A percentile compares a stretch with the other conserved stretches of the same genome.
Evolutionary conservation across 129 eudicot genomes (phyloP).

Genomic region (Flaveria robusta): DNA sequence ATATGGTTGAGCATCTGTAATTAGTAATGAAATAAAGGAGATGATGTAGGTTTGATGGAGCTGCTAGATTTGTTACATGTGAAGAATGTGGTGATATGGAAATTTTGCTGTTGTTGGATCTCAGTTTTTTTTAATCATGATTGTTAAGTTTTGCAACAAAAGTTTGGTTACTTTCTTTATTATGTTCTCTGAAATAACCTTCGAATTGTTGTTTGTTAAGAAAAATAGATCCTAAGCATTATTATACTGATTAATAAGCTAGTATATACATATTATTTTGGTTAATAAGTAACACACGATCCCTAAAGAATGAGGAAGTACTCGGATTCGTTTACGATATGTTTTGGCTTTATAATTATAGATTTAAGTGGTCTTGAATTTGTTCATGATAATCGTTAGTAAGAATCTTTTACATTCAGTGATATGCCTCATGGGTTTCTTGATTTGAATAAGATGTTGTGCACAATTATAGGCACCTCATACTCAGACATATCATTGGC

Average conservation of each 20-base stretch:
- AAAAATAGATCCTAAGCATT: background rate
- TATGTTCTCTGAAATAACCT: background rate
- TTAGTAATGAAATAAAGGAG: slow-evolving; percentile 16
- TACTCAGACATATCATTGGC: background rate
- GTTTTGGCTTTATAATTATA: slow-evolving; percentile 15
- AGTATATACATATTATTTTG: background rate
- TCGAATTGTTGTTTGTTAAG: background rate
- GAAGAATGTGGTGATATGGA: too few species aligned
- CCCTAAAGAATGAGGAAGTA: background rate
- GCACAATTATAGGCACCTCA: background rate
- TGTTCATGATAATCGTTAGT: background rate
- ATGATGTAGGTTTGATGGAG: background rate
- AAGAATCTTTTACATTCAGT: slow-evolving; percentile 1
- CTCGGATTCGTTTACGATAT: background rate
- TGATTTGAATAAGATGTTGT: background rate
- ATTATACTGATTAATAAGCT: background rate
- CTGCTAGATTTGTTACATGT: background rate
- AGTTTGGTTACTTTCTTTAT: background rate
- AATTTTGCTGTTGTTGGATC: background rate
- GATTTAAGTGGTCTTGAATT: slow-evolving; percentile 7
- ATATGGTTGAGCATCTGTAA: slow-evolving; percentile 14
- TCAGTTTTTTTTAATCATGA: background rate
- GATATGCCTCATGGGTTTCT: slow-evolving; percentile 16
- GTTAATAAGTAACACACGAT: background rate
- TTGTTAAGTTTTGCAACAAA: background rate